Conservation (phyloP, 2,329 filamentous ascomycete species). For the Erysiphe pisi region DNA sequence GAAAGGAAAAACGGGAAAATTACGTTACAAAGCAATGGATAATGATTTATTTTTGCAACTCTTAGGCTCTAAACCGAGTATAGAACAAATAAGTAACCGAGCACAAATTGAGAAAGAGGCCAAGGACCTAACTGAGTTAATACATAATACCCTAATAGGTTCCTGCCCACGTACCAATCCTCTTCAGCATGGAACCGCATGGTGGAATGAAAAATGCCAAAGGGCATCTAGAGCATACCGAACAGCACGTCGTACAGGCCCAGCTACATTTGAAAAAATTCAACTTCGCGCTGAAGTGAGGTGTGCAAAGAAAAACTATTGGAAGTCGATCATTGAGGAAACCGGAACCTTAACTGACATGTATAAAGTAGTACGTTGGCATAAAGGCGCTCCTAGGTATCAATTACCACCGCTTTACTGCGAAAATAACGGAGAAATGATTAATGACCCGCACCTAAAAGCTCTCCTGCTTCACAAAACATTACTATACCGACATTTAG, state of each 20-base stretch:
- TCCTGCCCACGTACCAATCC: neutral
- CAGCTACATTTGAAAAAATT: neutral
- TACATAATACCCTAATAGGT: neutral
- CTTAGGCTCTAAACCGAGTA: neutral
- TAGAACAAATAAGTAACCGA: neutral
- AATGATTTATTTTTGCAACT: neutral
- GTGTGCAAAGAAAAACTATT: conserved; percentile 21
- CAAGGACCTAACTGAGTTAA: neutral
- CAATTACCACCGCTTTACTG: neutral
- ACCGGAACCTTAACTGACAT: neutral
- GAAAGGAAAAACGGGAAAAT: no score
- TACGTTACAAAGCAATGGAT: neutral
- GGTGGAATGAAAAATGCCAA: conserved; percentile 14
- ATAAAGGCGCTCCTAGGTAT: neutral
- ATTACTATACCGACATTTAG: neutral
- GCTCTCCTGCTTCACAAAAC: neutral
- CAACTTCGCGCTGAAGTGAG: neutral
- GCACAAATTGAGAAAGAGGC: neutral
- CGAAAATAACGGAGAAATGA: neutral
- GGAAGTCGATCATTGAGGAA: neutral
- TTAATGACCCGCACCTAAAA: neutral
- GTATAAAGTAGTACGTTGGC: conserved; percentile 2
- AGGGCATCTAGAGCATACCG: neutral
- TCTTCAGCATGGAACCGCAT: neutral
- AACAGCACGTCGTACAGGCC: neutral